Percentiles rank a stretch among this genome's conserved stretches.
Conservation (phyloP, 257 asterid genomes). For the Scutellaria barbata region DNA sequence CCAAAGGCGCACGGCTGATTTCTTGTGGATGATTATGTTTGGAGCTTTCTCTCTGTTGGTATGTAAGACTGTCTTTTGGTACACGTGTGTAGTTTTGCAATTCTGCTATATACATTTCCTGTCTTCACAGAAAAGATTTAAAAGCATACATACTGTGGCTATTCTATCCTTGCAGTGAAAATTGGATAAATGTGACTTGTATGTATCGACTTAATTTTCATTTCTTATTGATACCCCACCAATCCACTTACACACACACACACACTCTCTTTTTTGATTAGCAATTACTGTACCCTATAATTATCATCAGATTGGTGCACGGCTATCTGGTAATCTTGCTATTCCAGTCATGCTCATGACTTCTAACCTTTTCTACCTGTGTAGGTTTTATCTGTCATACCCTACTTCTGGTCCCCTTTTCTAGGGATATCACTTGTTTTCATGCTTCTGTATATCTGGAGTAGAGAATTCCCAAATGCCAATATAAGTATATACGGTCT, state of each 20-base stretch:
- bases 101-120: not conserved
- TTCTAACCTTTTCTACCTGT: constrained; percentile 31
- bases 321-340: constrained; percentile 15
- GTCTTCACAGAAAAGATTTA: constrained; percentile 11
- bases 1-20: constrained; percentile 92
- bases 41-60: constrained; percentile 87
- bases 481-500: constrained; percentile 86
- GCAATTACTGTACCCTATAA: not conserved
- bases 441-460: constrained; percentile 98
- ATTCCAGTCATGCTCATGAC: constrained; percentile 1
- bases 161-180: constrained; percentile 13
- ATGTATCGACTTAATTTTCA: not conserved
- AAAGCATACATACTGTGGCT: constrained; percentile 7
- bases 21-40: constrained; percentile 97
- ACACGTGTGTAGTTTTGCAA: constrained; percentile 16
- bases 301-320: constrained; percentile 13
- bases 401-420: constrained; percentile 68
- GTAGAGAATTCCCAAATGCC: constrained; percentile 93
- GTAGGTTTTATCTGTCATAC: constrained; percentile 78
- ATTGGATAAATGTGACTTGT: constrained; percentile 1
- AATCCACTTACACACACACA: not conserved
- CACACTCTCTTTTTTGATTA: not conserved
- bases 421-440: constrained; percentile 86
- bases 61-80: constrained; percentile 31
- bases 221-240: not conserved